Evolutionary conservation across 345 rosid genomes (phyloP), one percentile per base, ranked within the genome.

Genomic region (Syzygium aromaticum): DNA sequence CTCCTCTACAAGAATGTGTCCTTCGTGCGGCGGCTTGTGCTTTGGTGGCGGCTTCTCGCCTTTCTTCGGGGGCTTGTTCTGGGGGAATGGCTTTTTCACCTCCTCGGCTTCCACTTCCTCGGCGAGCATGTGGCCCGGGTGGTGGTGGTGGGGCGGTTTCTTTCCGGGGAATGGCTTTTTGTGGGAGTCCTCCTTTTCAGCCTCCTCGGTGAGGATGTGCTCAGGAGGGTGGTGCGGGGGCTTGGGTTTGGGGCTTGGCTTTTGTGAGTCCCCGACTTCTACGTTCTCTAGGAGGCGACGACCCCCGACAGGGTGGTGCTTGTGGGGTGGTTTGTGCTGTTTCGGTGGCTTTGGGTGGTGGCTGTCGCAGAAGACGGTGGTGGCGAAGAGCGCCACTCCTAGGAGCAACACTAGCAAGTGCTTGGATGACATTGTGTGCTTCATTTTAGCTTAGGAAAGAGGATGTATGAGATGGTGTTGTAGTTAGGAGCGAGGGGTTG

Each of bases 141-240:
- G 77, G 54, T 52, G 54, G 54, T 78, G 51, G 19, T 85, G 86
- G 2, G 88, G 89, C 3, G 90, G 92, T 46, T 90, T 84, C 77
- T 64, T 16, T 11, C 77, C 77, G 9, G 77, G 77, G 40, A 64
- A 64, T 16, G 77, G 77, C 77, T 64, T 64, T 38, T 64, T 64
- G 43, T 64, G 77, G 77, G 77, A 28, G 43, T 15, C 77, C 6
- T 64, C 77, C 77, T 64, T 64, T 30, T 16, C 6, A 1, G 77
- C 77, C 77, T 64, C 77, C 43, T 64, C 43, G 22, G 30, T 33
- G 51, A 64, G 77, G 43, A 30, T 64, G 77, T 64, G 77, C 77
- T 30, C 77, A 15, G 43, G 77, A 64, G 77, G 77, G 77, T 28
- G 77, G 6, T 85, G 86, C 2, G 87, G 84, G 23, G 84, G 87